Evolutionary conservation across 164 flowering plant species (phyloP), one percentile per base, ranked within the genome.

Genomic region (Echeveria elegans): DNA sequence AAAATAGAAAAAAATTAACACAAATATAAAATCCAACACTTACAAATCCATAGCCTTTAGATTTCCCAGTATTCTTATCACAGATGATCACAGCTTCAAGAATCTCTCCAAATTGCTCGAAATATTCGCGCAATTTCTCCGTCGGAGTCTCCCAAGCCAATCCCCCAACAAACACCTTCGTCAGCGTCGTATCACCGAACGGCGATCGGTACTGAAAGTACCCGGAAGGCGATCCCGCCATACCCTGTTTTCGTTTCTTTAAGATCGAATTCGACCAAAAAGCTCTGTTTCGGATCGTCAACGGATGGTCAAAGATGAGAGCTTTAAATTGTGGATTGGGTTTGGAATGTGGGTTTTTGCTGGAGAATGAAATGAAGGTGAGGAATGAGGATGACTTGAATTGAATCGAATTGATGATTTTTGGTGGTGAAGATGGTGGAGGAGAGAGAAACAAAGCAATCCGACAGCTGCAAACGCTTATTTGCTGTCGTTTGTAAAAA

Each of bases 401-500:
- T 34, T 34, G 37, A 34, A 16, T 43, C 6, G 61, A 26, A 28
- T 26, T 56, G 61, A 26, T 26, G 61, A 56, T 38, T 38, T 38
- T 38, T 52, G 59, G 15, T 52, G 56, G 24, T 10, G 59, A 14
- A 16, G 45, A 10, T 15, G 32, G 41, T 10, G 26, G 40, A 30
- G 40, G 64, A 37, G 38, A 63, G 65, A 34, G 43, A 28, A 29
- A 32, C 64, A 43, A 67, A 68, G 68, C 53, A 43, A 50, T 69
- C 83, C 80, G 88, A 90, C 96, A 86, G 82, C 62, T 86, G 87
- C 92, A 82, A 88, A 82, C 90, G 72, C 77, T 80, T 38, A 85
- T 83, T 88, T 85, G 93, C 90, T 88, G 97, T 63, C 62, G 63
- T 64, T 70, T 71, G 67, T 28, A 28, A 56, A 43, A 28, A 0